Percentiles rank a stretch among this genome's conserved stretches.
Conservation (phyloP, 495 filamentous ascomycete species). For the Aspergillus hancockii region DNA sequence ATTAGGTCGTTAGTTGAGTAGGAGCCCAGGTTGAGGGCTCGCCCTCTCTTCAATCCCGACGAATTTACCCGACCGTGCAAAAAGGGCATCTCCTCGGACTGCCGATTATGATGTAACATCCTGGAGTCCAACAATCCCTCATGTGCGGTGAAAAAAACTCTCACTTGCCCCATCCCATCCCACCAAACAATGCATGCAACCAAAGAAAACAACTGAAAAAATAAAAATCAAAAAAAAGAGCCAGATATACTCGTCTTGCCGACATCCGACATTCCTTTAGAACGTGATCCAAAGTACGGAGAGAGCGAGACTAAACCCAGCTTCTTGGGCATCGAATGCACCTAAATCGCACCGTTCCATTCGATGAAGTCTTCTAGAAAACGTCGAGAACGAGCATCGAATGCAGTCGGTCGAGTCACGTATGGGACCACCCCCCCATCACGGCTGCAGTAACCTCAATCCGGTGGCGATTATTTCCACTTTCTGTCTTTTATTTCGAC, state of each 20-base stretch:
- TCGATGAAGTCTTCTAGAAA: constrained; percentile 34
- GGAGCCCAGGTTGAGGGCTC: too few species aligned
- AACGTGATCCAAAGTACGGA: constrained; percentile 1
- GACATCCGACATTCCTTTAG: background rate
- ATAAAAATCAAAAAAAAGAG: background rate
- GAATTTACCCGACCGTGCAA: constrained; percentile 9
- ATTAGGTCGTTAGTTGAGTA: background rate
- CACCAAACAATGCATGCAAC: background rate
- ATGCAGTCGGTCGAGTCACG: constrained; percentile 12
- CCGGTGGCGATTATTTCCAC: constrained; percentile 12
- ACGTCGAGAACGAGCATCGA: constrained; percentile 30
- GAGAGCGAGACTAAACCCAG: background rate
- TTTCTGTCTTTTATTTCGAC: constrained; percentile 7
- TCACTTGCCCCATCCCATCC: background rate
- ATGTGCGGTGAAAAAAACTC: background rate
- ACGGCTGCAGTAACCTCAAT: background rate
- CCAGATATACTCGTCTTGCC: background rate
- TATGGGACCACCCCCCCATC: constrained; percentile 3
- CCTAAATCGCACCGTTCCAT: constrained; percentile 20
- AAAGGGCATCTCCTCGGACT: constrained; percentile 13
- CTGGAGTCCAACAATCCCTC: background rate
- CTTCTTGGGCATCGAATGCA: constrained; percentile 8
- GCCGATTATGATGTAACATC: constrained; percentile 12
- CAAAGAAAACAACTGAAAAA: background rate
- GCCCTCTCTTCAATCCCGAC: constrained; percentile 5